Conservation (phyloP, 1,139 yeast species). For the Wickerhamomyces sp. region DNA sequence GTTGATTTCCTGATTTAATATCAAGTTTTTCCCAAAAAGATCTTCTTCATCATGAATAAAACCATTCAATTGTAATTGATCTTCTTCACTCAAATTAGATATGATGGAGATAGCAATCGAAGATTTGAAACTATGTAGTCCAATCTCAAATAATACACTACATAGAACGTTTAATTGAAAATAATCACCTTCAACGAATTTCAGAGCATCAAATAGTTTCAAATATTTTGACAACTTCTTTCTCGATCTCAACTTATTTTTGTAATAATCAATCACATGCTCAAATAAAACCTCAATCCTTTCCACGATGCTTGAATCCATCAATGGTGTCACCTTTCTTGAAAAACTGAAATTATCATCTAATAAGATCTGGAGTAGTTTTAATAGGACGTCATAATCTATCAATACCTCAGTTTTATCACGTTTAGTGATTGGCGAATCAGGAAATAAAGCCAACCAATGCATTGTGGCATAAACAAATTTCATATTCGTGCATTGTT, state of each 20-base stretch:
- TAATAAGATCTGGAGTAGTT: constrained; percentile 6
- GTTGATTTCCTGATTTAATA: constrained; percentile 10
- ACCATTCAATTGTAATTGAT: constrained; percentile 11
- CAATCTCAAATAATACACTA: constrained; percentile 16
- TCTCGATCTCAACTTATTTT: constrained; percentile 4
- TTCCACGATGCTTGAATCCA: no score
- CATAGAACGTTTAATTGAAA: constrained; percentile 11
- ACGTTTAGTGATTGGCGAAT: constrained; percentile 5
- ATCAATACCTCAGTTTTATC: constrained; percentile 4
- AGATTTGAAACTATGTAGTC: constrained; percentile 14
- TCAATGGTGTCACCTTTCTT: no score
- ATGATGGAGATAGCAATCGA: constrained; percentile 14
- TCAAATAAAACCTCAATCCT: neutral
- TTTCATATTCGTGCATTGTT: constrained; percentile 7
- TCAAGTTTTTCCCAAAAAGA: constrained; percentile 11
- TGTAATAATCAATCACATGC: constrained; percentile 2
- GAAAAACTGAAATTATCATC: constrained; percentile 6
- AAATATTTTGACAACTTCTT: constrained; percentile 11
- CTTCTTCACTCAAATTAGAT: constrained; percentile 13
- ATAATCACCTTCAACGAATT: constrained; percentile 8
- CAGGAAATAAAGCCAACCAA: constrained; percentile 16
- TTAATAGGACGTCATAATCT: constrained; percentile 6
- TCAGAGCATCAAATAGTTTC: constrained; percentile 7
- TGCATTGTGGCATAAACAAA: constrained; percentile 13
- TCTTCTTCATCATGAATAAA: constrained; percentile 16